Percentiles rank a stretch among this genome's conserved stretches.
phyloP scores from a whole-genome alignment of 164 flowering plant species.

The Cinnamomum chago region DNA sequence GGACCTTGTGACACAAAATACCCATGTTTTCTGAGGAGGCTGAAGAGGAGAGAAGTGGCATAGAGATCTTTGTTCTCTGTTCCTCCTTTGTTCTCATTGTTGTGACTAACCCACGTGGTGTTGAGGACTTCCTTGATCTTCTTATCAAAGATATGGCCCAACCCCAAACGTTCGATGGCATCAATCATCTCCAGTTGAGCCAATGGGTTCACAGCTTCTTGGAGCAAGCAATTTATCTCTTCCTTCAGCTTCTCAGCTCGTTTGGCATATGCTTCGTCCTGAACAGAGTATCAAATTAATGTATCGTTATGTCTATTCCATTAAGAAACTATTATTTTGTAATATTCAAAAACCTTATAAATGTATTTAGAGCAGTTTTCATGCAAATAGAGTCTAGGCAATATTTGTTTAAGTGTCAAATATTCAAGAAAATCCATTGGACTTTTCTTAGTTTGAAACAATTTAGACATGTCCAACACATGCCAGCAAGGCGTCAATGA shows the following conservation, averaged over 20 bases:
- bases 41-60: constrained; percentile 24
- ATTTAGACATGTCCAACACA: too few relatives aligned
- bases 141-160: constrained; percentile 26
- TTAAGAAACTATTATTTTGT: too few relatives aligned
- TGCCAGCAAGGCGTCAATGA: too few relatives aligned
- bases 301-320: too few relatives aligned
- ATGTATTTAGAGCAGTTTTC: too few relatives aligned
- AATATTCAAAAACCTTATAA: too few relatives aligned
- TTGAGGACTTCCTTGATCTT: constrained; percentile 22
- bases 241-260: constrained; percentile 3
- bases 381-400: too few relatives aligned
- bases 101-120: neutral
- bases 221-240: neutral
- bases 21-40: constrained; percentile 23
- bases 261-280: neutral
- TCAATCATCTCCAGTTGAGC: constrained; percentile 20
- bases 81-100: neutral
- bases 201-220: neutral
- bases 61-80: neutral
- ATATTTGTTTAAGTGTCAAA: too few relatives aligned
- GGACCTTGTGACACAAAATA: constrained; percentile 9
- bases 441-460: too few relatives aligned
- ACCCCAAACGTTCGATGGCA: constrained; percentile 25
- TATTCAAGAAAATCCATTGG: too few relatives aligned
- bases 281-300: neutral